Evolutionary conservation across 1,284 basidiomycete species (phyloP).

Genomic region (Fomitiporia mediterranea): DNA sequence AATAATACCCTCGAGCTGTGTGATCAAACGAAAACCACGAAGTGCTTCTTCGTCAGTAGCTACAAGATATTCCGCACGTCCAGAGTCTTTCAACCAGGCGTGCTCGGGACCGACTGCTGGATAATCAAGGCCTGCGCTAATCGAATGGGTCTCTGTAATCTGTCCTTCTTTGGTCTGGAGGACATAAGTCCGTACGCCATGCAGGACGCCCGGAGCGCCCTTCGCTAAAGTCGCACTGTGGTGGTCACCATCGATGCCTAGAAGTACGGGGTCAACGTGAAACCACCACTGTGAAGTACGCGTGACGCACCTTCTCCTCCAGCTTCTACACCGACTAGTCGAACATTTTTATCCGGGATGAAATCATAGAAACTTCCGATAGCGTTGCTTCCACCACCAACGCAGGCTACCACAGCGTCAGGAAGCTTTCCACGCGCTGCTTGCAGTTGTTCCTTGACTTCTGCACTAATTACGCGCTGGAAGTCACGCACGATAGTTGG

Average conservation of each 20-base stretch:
- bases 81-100: slow-evolving; percentile 92
- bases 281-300: neutral
- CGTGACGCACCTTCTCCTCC: slow-evolving; percentile 76
- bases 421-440: slow-evolving; percentile 81
- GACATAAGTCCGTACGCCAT: slow-evolving; percentile 94
- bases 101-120: slow-evolving; percentile 97
- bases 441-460: slow-evolving; percentile 88
- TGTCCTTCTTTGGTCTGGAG: slow-evolving; percentile 87
- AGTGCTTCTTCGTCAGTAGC: slow-evolving; percentile 95
- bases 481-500: slow-evolving; percentile 98
- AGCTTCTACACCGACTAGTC: slow-evolving; percentile 91
- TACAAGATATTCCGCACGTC: slow-evolving; percentile 88
- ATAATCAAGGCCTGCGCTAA: slow-evolving; percentile 92
- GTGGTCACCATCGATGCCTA: slow-evolving; percentile 73
- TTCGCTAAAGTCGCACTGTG: slow-evolving; percentile 92
- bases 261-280: neutral
- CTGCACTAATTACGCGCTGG: slow-evolving; percentile 92
- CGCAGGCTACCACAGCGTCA: slow-evolving; percentile 93
- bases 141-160: slow-evolving; percentile 95
- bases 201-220: slow-evolving; percentile 91
- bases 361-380: slow-evolving; percentile 98
- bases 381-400: slow-evolving; percentile 96
- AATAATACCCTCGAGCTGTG: slow-evolving; percentile 95
- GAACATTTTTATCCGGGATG: slow-evolving; percentile 79
- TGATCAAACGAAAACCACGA: slow-evolving; percentile 87